Evolutionary conservation across 495 filamentous ascomycete species (phyloP).

Genomic region (Cercophora newfieldiana): DNA sequence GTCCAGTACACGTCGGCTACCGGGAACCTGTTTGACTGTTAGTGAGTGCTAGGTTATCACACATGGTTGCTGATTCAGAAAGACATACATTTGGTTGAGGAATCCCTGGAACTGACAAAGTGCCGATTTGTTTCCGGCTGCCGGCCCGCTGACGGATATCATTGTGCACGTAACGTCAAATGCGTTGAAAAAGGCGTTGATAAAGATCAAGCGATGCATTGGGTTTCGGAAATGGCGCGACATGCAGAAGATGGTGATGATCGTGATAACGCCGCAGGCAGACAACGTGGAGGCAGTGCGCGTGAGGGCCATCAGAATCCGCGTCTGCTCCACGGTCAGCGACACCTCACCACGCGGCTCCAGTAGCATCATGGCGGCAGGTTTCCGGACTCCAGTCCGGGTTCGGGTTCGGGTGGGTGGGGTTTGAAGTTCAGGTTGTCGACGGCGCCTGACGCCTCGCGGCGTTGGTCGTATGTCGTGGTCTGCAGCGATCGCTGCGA

Average conservation of each 20-base stretch:
- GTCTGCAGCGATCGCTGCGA: background rate
- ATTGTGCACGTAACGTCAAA: constrained; percentile 49
- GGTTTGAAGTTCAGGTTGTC: background rate
- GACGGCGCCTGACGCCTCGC: constrained; percentile 3
- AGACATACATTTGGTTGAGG: constrained; percentile 46
- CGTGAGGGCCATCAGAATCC: constrained; percentile 35
- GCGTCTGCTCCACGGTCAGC: constrained; percentile 36
- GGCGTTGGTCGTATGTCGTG: background rate
- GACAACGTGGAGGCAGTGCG: constrained; percentile 44
- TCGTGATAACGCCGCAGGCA: constrained; percentile 40
- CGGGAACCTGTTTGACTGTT: constrained; percentile 40
- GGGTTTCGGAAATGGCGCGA: constrained; percentile 48
- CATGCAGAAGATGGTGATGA: constrained; percentile 40
- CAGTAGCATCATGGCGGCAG: constrained; percentile 13
- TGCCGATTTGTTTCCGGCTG: constrained; percentile 39
- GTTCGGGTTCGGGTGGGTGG: background rate
- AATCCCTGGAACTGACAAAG: constrained; percentile 53
- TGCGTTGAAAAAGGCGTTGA: constrained; percentile 49
- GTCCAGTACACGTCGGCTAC: constrained; percentile 53
- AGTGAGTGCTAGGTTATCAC: too few species aligned
- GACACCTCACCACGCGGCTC: constrained; percentile 21
- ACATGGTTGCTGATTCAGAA: background rate
- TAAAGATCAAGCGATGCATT: constrained; percentile 51
- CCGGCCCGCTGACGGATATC: constrained; percentile 45
- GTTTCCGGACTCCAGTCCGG: background rate